Conservation (phyloP, 495 filamentous ascomycete species). For the Xylaria castorea region DNA sequence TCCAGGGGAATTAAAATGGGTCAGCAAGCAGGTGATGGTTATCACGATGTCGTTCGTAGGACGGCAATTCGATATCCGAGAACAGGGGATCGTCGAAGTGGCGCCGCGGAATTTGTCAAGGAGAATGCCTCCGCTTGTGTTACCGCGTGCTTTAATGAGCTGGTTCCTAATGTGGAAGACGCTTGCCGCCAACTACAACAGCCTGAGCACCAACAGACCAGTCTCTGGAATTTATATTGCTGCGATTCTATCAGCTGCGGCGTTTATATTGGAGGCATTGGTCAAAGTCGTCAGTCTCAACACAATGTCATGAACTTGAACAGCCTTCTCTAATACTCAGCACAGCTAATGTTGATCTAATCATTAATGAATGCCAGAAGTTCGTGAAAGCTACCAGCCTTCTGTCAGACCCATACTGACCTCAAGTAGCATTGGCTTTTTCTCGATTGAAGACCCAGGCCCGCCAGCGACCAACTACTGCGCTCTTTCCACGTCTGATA, state of each 20-base stretch:
- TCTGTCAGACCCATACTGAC: constrained; percentile 12
- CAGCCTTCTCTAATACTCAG: constrained; percentile 35
- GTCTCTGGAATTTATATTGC: constrained; percentile 52
- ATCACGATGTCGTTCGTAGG: constrained; percentile 4
- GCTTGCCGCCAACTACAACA: constrained; percentile 38
- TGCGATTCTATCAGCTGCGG: constrained; percentile 54
- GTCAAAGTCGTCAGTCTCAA: constrained; percentile 53
- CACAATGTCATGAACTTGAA: background rate
- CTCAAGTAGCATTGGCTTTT: constrained; percentile 44
- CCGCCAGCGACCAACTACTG: constrained; percentile 39
- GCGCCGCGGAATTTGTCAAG: constrained; percentile 24
- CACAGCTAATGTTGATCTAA: constrained; percentile 50
- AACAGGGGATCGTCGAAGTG: constrained; percentile 7
- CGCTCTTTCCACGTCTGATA: constrained; percentile 9
- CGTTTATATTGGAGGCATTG: constrained; percentile 43
- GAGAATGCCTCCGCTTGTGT: constrained; percentile 34
- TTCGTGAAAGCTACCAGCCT: constrained; percentile 34
- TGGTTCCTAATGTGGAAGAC: constrained; percentile 32
- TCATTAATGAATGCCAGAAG: constrained; percentile 58
- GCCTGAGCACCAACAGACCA: constrained; percentile 24
- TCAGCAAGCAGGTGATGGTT: constrained; percentile 10
- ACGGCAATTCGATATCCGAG: constrained; percentile 1
- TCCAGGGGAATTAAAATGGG: constrained; percentile 30
- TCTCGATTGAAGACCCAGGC: constrained; percentile 47
- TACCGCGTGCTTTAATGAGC: constrained; percentile 33